Evolutionary conservation across 2,329 filamentous ascomycete genomes (phyloP).

Genomic region (Bertia moriformis): DNA sequence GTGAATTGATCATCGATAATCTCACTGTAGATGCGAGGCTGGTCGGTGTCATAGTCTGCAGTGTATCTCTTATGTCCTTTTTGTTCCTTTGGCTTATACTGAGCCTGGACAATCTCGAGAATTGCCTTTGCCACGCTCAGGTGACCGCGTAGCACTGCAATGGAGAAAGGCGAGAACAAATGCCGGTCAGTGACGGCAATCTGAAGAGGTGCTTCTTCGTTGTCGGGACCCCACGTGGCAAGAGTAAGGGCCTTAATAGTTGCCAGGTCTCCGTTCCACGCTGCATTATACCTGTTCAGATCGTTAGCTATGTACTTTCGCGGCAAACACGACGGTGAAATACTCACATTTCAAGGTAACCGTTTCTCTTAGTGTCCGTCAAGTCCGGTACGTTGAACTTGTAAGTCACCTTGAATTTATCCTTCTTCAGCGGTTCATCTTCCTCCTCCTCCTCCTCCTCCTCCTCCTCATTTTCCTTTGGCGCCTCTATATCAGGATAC

Average conservation of each 20-base stretch:
- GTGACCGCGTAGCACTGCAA: conserved; percentile 56
- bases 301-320: too few relatives aligned
- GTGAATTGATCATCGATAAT: conserved; percentile 56
- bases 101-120: conserved; percentile 55
- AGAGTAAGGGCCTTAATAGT: conserved; percentile 53
- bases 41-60: conserved; percentile 20
- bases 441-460: too few relatives aligned
- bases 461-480: too few relatives aligned
- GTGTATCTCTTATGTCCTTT: conserved; percentile 32
- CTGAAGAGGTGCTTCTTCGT: conserved; percentile 43
- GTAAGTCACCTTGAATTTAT: not conserved
- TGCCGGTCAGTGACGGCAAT: conserved; percentile 40
- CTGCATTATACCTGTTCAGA: conserved; percentile 62
- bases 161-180: conserved; percentile 44
- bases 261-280: conserved; percentile 54
- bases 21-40: conserved; percentile 31
- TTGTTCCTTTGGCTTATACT: conserved; percentile 38
- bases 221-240: conserved; percentile 36
- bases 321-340: too few relatives aligned
- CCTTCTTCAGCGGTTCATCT: too few relatives aligned
- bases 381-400: not conserved
- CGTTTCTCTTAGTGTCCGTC: not conserved
- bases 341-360: not conserved
- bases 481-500: conserved; percentile 32
- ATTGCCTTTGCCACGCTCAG: conserved; percentile 47